Percentiles rank a stretch among this genome's conserved stretches.
phyloP scores from a whole-genome alignment of 441 rosid species.

The Rhodomyrtus psidioides region DNA sequence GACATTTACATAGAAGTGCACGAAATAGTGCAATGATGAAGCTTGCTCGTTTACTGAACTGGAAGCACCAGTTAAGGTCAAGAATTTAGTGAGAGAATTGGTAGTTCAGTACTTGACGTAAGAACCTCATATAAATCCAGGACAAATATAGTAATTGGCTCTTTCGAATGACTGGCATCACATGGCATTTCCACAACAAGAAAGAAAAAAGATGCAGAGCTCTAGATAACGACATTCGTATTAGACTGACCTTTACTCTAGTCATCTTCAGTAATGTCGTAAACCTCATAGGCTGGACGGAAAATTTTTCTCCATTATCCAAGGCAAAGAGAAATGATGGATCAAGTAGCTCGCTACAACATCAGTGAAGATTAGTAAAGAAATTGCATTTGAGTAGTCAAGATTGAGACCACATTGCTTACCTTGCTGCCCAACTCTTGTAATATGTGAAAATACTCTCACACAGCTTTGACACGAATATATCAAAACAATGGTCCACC shows the following conservation, averaged over 20 bases:
- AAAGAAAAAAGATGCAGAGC: background rate
- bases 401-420: slow-evolving; percentile 10
- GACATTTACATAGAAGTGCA: background rate
- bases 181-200: background rate
- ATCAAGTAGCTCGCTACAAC: slow-evolving; percentile 86
- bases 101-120: background rate
- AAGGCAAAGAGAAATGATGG: slow-evolving; percentile 93
- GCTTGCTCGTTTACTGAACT: background rate
- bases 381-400: slow-evolving; percentile 10
- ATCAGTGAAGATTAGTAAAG: slow-evolving; percentile 10
- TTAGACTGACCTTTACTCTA: slow-evolving; percentile 70
- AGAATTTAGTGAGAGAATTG: background rate
- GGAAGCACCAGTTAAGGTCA: background rate
- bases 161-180: background rate
- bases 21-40: background rate
- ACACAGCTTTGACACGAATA: slow-evolving; percentile 80
- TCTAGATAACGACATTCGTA: background rate
- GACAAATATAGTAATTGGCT: background rate
- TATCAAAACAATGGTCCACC: slow-evolving; percentile 99
- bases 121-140: background rate
- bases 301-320: slow-evolving; percentile 92
- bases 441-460: slow-evolving; percentile 88
- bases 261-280: slow-evolving; percentile 83
- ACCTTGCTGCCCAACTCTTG: slow-evolving; percentile 99
- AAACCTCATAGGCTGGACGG: slow-evolving; percentile 91